These are phyloP conservation scores for Suillus subluteus DNA, from an alignment of 768 basidiomycete species.

Conservation along the genomic window DNA sequence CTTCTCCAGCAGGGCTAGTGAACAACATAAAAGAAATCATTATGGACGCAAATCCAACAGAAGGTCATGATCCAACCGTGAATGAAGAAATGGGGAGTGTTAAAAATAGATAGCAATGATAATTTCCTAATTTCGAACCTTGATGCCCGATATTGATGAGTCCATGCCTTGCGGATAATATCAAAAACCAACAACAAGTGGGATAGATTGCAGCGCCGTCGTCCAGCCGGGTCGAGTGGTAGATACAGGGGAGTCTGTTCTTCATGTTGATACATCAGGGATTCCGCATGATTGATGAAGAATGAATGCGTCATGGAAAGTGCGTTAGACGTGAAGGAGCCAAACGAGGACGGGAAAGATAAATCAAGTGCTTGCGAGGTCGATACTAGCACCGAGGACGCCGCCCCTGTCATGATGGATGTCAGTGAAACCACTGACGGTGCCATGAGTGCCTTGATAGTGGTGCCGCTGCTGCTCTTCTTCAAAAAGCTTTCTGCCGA, in stretches of 20 bases:
- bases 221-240: constrained; percentile 31
- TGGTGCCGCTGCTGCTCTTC: constrained; percentile 62
- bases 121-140: constrained; percentile 10
- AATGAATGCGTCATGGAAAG: constrained; percentile 28
- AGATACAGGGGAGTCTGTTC: constrained; percentile 34
- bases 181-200: constrained; percentile 31
- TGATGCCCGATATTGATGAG: constrained; percentile 17
- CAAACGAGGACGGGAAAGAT: constrained; percentile 16
- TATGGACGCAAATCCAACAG: not conserved
- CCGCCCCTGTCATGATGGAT: constrained; percentile 31
- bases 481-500: constrained; percentile 71
- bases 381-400: constrained; percentile 34
- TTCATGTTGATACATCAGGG: constrained; percentile 36
- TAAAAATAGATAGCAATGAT: constrained; percentile 14
- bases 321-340: constrained; percentile 15
- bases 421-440: constrained; percentile 23
- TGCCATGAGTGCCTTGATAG: constrained; percentile 16
- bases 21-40: not conserved
- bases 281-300: constrained; percentile 24
- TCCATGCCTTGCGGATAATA: constrained; percentile 30
- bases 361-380: constrained; percentile 32
- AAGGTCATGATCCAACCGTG: constrained; percentile 3
- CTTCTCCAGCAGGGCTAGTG: not conserved
- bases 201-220: constrained; percentile 32
- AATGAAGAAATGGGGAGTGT: not conserved